Evolutionary conservation across 257 asterid genomes (phyloP).

Genomic region (Plantago elongata): DNA sequence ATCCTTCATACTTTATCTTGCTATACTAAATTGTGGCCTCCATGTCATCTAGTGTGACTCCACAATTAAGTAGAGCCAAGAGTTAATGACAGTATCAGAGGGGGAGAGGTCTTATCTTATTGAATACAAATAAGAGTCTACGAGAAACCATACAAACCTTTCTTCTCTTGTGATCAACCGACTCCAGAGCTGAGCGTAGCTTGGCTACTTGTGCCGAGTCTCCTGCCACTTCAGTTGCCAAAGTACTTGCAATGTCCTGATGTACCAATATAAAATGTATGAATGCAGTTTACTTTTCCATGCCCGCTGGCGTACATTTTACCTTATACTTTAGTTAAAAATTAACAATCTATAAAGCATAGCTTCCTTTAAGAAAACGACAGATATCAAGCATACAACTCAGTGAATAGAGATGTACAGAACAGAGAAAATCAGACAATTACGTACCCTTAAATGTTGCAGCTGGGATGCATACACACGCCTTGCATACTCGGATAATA

Average conservation of each 20-base stretch:
- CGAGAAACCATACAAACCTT: too few species aligned
- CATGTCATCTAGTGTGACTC: too few species aligned
- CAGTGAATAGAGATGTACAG: slow-evolving; percentile 7
- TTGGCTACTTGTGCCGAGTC: slow-evolving; percentile 91
- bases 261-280: slow-evolving; percentile 18
- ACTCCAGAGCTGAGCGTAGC: slow-evolving; percentile 95
- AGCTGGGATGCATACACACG: slow-evolving; percentile 86
- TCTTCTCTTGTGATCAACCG: slow-evolving; percentile 97
- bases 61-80: too few species aligned
- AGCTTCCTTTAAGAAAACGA: slow-evolving; percentile 7
- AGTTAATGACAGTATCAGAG: too few species aligned
- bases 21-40: too few species aligned
- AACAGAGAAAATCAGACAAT: slow-evolving; percentile 12
- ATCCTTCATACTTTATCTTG: too few species aligned
- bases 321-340: slow-evolving; percentile 6
- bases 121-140: background rate
- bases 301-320: slow-evolving; percentile 10
- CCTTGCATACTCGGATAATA: slow-evolving; percentile 85
- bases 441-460: slow-evolving; percentile 85
- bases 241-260: slow-evolving; percentile 97
- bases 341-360: background rate
- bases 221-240: slow-evolving; percentile 92
- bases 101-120: too few species aligned
- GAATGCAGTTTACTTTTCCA: background rate
- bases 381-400: slow-evolving; percentile 4